These are phyloP conservation scores for Rutstroemia sp. DNA, from an alignment of 2,329 filamentous ascomycete species.

Conservation along the genomic window DNA sequence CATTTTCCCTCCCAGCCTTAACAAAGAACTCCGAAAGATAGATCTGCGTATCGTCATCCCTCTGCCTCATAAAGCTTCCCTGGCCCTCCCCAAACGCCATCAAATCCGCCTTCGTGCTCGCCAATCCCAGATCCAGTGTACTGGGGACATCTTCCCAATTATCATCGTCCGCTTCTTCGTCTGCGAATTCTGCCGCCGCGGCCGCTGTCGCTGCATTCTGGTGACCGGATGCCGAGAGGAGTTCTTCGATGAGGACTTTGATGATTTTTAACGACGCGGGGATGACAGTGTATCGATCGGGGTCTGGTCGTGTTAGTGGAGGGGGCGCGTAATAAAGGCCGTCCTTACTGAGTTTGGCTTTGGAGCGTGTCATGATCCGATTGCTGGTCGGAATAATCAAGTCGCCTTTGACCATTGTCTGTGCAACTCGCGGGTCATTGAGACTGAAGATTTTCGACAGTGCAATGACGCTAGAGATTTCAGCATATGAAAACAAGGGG, in stretches of 20 bases:
- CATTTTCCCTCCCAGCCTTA: slow-evolving; percentile 27
- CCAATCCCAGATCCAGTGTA: slow-evolving; percentile 67
- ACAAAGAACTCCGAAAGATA: slow-evolving; percentile 81
- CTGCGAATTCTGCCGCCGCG: slow-evolving; percentile 48
- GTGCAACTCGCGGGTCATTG: slow-evolving; percentile 69
- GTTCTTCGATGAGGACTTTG: slow-evolving; percentile 90
- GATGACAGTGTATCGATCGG: slow-evolving; percentile 82
- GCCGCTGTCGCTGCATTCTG: slow-evolving; percentile 50
- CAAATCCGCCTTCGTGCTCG: slow-evolving; percentile 62
- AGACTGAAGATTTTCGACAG: slow-evolving; percentile 86
- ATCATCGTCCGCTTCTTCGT: slow-evolving; percentile 67
- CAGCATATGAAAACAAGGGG: slow-evolving; percentile 20
- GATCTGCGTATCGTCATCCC: slow-evolving; percentile 84
- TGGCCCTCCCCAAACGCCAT: slow-evolving; percentile 66
- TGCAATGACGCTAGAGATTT: slow-evolving; percentile 66
- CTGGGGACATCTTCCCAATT: slow-evolving; percentile 86
- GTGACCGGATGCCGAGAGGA: slow-evolving; percentile 71
- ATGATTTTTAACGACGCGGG: slow-evolving; percentile 89
- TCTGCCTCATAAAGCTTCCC: slow-evolving; percentile 49
- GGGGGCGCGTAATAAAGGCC: slow-evolving; percentile 2
- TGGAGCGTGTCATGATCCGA: slow-evolving; percentile 88
- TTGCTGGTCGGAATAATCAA: slow-evolving; percentile 73
- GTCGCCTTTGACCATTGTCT: slow-evolving; percentile 85
- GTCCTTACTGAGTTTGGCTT: slow-evolving; percentile 67
- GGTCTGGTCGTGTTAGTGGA: slow-evolving; percentile 44